A percentile compares a stretch with the other conserved stretches of the same genome.
Evolutionary conservation across 768 basidiomycete genomes (phyloP).

Genomic region (Psilocybe sp.): DNA sequence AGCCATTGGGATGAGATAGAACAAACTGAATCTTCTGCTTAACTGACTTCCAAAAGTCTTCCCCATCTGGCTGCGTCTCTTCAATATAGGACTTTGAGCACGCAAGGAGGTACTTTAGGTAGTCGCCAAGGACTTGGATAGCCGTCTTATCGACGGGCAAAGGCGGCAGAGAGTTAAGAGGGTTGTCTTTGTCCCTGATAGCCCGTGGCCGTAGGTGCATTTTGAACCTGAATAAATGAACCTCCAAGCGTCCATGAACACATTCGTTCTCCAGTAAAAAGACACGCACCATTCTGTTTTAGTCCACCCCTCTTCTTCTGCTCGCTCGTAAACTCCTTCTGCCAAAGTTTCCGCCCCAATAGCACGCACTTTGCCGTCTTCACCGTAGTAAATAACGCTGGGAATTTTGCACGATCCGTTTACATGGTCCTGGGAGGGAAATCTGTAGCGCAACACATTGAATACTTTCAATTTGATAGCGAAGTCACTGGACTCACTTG

Average conservation of each 20-base stretch:
- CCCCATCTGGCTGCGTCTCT: slow-evolving; percentile 41
- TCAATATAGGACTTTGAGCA: slow-evolving; percentile 43
- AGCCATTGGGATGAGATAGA: slow-evolving; percentile 62
- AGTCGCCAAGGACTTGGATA: slow-evolving; percentile 46
- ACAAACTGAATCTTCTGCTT: slow-evolving; percentile 44
- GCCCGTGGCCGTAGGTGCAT: slow-evolving; percentile 29
- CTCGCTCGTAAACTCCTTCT: slow-evolving; percentile 34
- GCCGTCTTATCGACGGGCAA: slow-evolving; percentile 42
- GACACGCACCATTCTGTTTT: slow-evolving; percentile 37
- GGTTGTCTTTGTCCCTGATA: neutral
- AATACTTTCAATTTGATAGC: neutral
- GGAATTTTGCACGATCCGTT: slow-evolving; percentile 45
- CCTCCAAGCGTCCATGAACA: neutral
- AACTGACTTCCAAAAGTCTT: slow-evolving; percentile 38
- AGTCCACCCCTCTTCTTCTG: slow-evolving; percentile 40
- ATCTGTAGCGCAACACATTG: neutral
- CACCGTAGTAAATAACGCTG: slow-evolving; percentile 45
- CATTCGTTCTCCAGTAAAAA: neutral
- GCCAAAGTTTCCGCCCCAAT: slow-evolving; percentile 44
- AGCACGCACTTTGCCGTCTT: slow-evolving; percentile 33
- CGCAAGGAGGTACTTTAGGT: slow-evolving; percentile 43
- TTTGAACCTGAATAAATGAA: slow-evolving; percentile 28
- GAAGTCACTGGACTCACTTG: slow-evolving; percentile 2
- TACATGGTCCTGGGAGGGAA: slow-evolving; percentile 18
- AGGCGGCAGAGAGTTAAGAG: slow-evolving; percentile 22